Base-by-base conservation (phyloP, 2,329 filamentous ascomycete genomes). In the Apiospora pterosperma region DNA sequence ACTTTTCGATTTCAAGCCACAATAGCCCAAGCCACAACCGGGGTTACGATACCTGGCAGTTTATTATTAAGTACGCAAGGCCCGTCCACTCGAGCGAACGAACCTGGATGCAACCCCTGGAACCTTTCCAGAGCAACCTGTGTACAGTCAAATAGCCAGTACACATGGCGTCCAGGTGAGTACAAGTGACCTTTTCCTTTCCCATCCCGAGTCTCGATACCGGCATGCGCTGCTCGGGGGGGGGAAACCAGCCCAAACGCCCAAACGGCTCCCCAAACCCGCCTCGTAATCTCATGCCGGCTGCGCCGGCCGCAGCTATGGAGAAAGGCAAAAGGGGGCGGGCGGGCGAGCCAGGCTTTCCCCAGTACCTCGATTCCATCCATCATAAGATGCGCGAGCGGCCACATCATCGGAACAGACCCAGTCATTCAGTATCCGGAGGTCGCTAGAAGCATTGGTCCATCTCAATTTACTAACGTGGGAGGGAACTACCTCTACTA, bases 401-500 rank as follows among this genome's bases (percentile, higher is more conserved):
- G n/a, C n/a, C n/a, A n/a, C n/a, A n/a, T n/a, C n/a, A n/a, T n/a
- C n/a, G n/a, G n/a, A n/a, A n/a, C n/a, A n/a, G n/a, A n/a, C n/a
- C n/a, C n/a, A n/a, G n/a, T n/a, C n/a, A n/a, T n/a, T n/a, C n/a
- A n/a, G n/a, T n/a, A n/a, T n/a, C n/a, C n/a, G n/a, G n/a, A n/a
- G n/a, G n/a, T n/a, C n/a, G n/a, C n/a, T n/a, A n/a, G n/a, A n/a
- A n/a, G n/a, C n/a, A n/a, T n/a, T n/a, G n/a, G n/a, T n/a, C n/a
- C n/a, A n/a, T n/a, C n/a, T n/a, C n/a, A n/a, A 41, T 25, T 19
- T 55, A n/a, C 48, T 55, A 28, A 55, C 28, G 28, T 55, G 16
- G 21, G 19, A 16, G 16, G 8, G 16, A 16, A n/a, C 48, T 28
- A 10, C 16, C 6, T 16, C 12, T 34, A 39, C 34, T 25, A 91